A percentile compares a stretch with the other conserved stretches of the same genome.
phyloP scores from a whole-genome alignment of 495 filamentous ascomycete genomes.

The Amniculicola lignicola region DNA sequence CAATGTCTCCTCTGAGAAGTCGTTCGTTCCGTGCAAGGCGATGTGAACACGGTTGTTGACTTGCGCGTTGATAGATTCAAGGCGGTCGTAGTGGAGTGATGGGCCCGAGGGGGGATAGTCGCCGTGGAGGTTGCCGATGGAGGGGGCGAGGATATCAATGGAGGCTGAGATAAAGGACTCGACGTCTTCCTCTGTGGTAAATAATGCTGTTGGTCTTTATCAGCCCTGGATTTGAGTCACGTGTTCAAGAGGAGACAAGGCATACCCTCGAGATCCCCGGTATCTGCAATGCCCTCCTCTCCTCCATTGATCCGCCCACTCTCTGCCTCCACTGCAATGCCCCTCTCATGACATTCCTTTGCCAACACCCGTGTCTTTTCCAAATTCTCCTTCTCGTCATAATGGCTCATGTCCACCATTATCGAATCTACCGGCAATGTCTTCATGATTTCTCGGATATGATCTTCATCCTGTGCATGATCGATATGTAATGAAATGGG shows the following conservation, averaged over 20 bases:
- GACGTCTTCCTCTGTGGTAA: conserved; percentile 35
- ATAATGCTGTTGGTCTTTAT: too few relatives aligned
- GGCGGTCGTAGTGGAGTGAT: conserved; percentile 26
- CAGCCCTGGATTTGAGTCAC: too few relatives aligned
- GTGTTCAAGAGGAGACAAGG: too few relatives aligned
- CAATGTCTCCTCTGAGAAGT: conserved; percentile 22
- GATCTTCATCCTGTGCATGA: conserved; percentile 29
- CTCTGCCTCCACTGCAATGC: conserved; percentile 37
- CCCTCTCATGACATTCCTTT: conserved; percentile 33
- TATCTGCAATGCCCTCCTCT: conserved; percentile 36
- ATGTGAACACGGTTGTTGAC: conserved; percentile 14
- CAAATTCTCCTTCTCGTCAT: conserved; percentile 38
- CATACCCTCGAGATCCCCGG: conserved; percentile 33
- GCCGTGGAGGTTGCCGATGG: conserved; percentile 36
- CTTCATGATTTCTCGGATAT: conserved; percentile 28
- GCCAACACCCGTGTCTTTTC: conserved; percentile 28
- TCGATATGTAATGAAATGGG: conserved; percentile 35
- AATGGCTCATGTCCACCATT: conserved; percentile 39
- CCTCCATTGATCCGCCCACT: conserved; percentile 36
- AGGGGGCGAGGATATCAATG: conserved; percentile 35
- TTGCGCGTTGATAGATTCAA: conserved; percentile 16
- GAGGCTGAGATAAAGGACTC: conserved; percentile 33
- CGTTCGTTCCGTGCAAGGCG: conserved; percentile 29
- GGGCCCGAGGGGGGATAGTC: conserved; percentile 32
- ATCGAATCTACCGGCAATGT: conserved; percentile 32